Base-by-base conservation (phyloP, 352 stramenopile species). In the Pelagophyceae sp. region DNA sequence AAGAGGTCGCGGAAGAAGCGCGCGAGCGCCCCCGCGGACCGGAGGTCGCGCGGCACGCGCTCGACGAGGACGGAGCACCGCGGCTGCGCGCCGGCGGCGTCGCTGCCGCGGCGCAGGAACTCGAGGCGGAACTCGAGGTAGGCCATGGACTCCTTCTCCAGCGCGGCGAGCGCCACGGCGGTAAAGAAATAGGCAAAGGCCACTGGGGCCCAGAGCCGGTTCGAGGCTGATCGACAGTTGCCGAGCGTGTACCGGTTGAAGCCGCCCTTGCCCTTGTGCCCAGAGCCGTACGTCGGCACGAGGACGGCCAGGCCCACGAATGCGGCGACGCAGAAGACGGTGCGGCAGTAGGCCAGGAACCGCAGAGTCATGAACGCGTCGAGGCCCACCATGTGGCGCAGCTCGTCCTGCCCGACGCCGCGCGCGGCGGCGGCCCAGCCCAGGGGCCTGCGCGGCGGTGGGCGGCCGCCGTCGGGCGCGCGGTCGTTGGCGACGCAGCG, bases 1-100 rank as follows among this genome's bases (percentile, higher is more conserved):
- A 90, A 89, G 25, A 91, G 83, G 35, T 84, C 81, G 67, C 89
- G 82, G 77, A 91, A 91, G 75, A 90, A 91, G 37, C 87, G 81
- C 76, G 81, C 85, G 0, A 91, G 79, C 2, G 83, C 84, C 27
- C 82, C 84, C 74, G 90, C 87, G 51, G 79, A 85, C 72, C 85
- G 79, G 38, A 91, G 77, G 54, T 84, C 82, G 33, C 80, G 58
- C 2, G 87, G 87, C 38, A 91, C 85, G 54, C 88, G 85, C 76
- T 91, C 87, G 23, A 91, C 80, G 72, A 84, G 80, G 0, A 91
- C 69, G 31, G 84, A 80, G 50, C 31, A 82, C 64, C 54, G 76
- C 37, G 32, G 35, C 54, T 80, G 64, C 33, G n/a, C 40, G 6
- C 25, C 32, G 5, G 38, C 63, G 45, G 72, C 70, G 29, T 64